phyloP scores from a whole-genome alignment of 1,284 basidiomycete genomes.

The Naganishia cerealis region DNA sequence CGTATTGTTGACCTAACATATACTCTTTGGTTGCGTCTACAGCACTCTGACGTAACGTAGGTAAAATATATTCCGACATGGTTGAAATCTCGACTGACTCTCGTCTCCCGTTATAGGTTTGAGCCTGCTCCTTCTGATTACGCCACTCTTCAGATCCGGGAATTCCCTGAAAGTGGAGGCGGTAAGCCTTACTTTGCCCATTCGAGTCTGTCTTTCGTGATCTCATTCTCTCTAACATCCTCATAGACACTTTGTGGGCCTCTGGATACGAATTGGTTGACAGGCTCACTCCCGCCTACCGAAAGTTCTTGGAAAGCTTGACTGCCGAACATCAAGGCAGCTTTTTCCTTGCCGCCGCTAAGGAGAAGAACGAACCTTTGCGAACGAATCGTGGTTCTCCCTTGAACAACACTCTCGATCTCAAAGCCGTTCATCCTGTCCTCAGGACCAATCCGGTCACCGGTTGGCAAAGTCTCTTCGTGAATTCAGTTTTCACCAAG shows the following conservation, averaged over 20 bases:
- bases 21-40: neutral
- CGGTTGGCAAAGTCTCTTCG: slow-evolving; percentile 66
- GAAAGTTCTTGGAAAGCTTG: slow-evolving; percentile 62
- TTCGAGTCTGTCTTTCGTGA: neutral
- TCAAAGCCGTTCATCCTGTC: slow-evolving; percentile 61
- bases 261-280: slow-evolving; percentile 66
- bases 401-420: slow-evolving; percentile 62
- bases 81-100: neutral
- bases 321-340: slow-evolving; percentile 63
- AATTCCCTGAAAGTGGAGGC: slow-evolving; percentile 57
- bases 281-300: slow-evolving; percentile 62
- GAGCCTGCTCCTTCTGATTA: slow-evolving; percentile 68
- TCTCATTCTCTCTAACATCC: no score
- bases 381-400: slow-evolving; percentile 58
- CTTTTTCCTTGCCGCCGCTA: slow-evolving; percentile 57
- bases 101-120: slow-evolving; percentile 65
- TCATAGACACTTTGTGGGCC: slow-evolving; percentile 56
- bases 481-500: slow-evolving; percentile 66
- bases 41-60: slow-evolving; percentile 24
- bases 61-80: neutral
- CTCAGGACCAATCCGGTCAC: slow-evolving; percentile 59
- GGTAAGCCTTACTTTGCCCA: slow-evolving; percentile 14
- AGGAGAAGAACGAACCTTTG: slow-evolving; percentile 39
- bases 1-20: neutral
- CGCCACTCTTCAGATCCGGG: slow-evolving; percentile 63